phyloP scores from a whole-genome alignment of 2,329 filamentous ascomycete species.

The Botryotinia convoluta region DNA sequence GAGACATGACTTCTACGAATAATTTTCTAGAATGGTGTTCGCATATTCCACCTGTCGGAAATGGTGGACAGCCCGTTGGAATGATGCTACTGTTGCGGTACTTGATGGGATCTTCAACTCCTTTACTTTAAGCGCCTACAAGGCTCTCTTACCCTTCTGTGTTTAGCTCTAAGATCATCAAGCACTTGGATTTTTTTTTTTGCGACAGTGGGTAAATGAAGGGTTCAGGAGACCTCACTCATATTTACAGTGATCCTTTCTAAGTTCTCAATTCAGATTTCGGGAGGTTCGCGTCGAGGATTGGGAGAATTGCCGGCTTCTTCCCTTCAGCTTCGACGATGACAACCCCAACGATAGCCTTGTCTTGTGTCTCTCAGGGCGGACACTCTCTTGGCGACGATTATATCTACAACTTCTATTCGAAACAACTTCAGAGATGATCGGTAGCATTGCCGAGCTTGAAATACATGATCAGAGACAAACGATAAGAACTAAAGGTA shows the following conservation, averaged over 20 bases:
- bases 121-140: background rate
- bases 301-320: background rate
- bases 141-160: background rate
- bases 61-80: background rate
- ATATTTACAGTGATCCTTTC: background rate
- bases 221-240: background rate
- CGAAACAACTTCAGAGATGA: background rate
- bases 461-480: background rate
- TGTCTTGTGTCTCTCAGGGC: background rate
- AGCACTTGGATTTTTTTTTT: background rate
- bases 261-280: background rate
- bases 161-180: background rate
- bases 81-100: background rate
- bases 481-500: background rate
- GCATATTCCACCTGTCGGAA: slow-evolving; percentile 2
- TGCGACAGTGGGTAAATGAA: background rate
- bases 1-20: background rate
- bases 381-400: background rate
- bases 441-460: background rate
- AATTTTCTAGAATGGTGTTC: slow-evolving; percentile 2
- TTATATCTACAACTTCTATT: background rate
- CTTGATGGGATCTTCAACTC: background rate
- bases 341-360: background rate
- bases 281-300: background rate
- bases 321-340: background rate